These are phyloP conservation scores for Syzygium aromaticum DNA, from an alignment of 345 rosid species.

Conservation along the genomic window DNA sequence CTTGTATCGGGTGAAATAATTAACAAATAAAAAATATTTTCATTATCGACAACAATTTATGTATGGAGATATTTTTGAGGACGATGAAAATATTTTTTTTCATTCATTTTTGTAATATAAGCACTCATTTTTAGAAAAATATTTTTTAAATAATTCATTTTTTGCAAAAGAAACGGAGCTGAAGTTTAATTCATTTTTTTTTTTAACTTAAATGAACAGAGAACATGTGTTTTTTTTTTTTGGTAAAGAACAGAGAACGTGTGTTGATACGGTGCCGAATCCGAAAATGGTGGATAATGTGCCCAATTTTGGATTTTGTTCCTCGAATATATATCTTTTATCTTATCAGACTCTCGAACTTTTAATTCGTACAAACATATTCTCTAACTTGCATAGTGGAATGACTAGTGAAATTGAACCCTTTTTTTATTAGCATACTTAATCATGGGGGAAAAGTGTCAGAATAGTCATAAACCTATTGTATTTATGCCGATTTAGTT, in stretches of 20 bases:
- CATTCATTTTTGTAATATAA: background rate
- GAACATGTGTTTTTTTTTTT: background rate
- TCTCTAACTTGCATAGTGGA: background rate
- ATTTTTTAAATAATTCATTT: background rate
- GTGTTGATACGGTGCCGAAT: background rate
- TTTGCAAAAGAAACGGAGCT: fast-evolving
- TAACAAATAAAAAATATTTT: background rate
- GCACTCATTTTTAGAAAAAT: fast-evolving
- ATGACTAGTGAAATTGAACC: background rate
- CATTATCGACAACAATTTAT: background rate
- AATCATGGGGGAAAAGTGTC: no score
- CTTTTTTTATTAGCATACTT: background rate
- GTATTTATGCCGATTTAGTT: background rate
- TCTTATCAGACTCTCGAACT: background rate
- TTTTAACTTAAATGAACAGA: background rate
- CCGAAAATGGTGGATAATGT: background rate
- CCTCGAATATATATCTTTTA: background rate
- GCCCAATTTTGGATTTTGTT: background rate
- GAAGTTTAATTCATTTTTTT: background rate
- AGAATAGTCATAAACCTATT: no score
- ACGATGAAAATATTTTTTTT: background rate
- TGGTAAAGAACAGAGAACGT: background rate
- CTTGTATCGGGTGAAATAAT: background rate
- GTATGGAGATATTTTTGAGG: fast-evolving
- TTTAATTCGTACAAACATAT: background rate